Evolutionary conservation across 1,139 yeast genomes (phyloP).

Genomic region (Nadsonia commutata): DNA sequence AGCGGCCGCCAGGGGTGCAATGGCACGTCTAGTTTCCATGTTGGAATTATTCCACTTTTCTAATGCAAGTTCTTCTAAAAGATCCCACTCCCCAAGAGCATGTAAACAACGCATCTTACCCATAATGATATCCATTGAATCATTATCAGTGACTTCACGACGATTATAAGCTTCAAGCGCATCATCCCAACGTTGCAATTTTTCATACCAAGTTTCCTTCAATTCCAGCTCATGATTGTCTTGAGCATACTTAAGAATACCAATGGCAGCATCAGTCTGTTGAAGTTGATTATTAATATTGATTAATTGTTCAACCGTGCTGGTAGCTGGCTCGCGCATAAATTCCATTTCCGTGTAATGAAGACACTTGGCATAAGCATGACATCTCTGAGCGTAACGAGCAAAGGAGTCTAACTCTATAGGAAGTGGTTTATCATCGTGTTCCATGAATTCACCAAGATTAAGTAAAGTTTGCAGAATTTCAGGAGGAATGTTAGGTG

Average conservation of each 20-base stretch:
- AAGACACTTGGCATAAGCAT: conserved; percentile 93
- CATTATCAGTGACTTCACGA: conserved; percentile 35
- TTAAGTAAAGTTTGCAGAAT: conserved; percentile 80
- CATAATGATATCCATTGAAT: conserved; percentile 63
- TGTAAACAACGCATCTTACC: conserved; percentile 97
- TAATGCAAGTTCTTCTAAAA: conserved; percentile 69
- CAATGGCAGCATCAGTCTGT: conserved; percentile 96
- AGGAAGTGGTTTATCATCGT: conserved; percentile 87
- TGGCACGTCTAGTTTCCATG: conserved; percentile 62
- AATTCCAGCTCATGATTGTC: conserved; percentile 82
- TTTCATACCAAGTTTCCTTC: conserved; percentile 96
- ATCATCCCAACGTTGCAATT: conserved; percentile 95
- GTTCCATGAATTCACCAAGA: conserved; percentile 93
- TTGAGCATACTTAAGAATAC: conserved; percentile 90
- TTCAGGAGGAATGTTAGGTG: conserved; percentile 92
- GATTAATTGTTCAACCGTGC: conserved; percentile 83
- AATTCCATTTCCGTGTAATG: conserved; percentile 93
- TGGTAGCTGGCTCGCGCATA: conserved; percentile 82
- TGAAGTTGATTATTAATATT: conserved; percentile 88
- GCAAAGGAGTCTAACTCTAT: conserved; percentile 81
- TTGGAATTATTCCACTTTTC: conserved; percentile 70
- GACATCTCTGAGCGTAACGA: conserved; percentile 87
- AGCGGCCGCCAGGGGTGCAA: conserved; percentile 96
- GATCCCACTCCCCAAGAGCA: conserved; percentile 98
- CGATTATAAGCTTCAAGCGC: conserved; percentile 82